Conservation (phyloP, 2,329 filamentous ascomycete genomes). For the Boeremia lycopersici region DNA sequence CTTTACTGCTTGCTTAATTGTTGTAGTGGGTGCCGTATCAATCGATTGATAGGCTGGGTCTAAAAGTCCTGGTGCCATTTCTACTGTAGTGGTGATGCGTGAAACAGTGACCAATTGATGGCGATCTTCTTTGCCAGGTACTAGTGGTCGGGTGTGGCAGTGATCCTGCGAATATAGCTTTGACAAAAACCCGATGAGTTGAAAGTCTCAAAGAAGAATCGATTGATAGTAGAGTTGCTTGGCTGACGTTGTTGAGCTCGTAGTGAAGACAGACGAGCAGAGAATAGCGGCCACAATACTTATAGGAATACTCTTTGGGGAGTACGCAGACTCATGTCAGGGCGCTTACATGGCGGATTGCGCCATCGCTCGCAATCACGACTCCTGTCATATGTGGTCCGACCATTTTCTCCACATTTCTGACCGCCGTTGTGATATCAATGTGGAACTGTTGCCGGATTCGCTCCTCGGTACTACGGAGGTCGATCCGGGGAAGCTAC, state of each 20-base stretch:
- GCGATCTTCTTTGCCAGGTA: slow-evolving; percentile 6
- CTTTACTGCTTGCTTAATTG: slow-evolving; percentile 26
- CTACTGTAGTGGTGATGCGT: slow-evolving; percentile 8
- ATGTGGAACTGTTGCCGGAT: slow-evolving; percentile 10
- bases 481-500: slow-evolving; percentile 17
- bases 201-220: neutral
- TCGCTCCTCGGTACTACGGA: slow-evolving; percentile 3
- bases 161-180: neutral
- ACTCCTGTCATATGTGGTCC: slow-evolving; percentile 10
- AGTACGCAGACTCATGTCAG: slow-evolving; percentile 15
- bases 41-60: slow-evolving; percentile 31
- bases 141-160: neutral
- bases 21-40: slow-evolving; percentile 10
- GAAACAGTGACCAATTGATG: neutral
- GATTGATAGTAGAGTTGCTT: neutral
- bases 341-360: slow-evolving; percentile 27
- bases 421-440: slow-evolving; percentile 6
- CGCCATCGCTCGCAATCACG: slow-evolving; percentile 47
- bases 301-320: slow-evolving; percentile 17
- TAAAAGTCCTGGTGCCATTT: slow-evolving; percentile 44
- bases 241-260: neutral
- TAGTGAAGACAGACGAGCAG: neutral
- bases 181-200: neutral
- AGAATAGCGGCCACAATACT: slow-evolving; percentile 8
- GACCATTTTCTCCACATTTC: slow-evolving; percentile 16